Evolutionary conservation across 176 grass and related monocot species (phyloP).

Genomic region (Paspalum notatum): DNA sequence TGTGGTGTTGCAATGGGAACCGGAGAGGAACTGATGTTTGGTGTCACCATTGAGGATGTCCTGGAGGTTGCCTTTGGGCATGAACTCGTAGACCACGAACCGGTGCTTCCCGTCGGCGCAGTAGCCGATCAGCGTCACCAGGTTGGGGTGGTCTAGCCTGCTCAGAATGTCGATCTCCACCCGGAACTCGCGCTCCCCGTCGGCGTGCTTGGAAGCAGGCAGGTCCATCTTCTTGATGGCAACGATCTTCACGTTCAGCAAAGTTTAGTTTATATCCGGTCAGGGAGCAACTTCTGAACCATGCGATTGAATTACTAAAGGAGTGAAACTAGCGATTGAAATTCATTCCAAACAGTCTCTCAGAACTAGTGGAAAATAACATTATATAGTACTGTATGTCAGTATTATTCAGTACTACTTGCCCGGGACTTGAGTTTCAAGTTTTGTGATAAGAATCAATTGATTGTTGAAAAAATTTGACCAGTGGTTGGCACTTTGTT

Average conservation of each 20-base stretch:
- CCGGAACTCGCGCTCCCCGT: conserved; percentile 93
- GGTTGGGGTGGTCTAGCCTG: conserved; percentile 88
- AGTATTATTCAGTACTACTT: neutral
- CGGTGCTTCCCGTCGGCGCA: conserved; percentile 96
- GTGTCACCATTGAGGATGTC: conserved; percentile 70
- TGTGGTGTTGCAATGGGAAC: neutral
- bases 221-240: conserved; percentile 99
- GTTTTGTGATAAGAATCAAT: conserved; percentile 27
- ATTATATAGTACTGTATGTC: neutral
- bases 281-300: neutral
- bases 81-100: conserved; percentile 95
- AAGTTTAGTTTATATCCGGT: neutral
- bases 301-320: neutral
- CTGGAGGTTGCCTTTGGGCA: conserved; percentile 92
- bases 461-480: conserved; percentile 21
- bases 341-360: neutral
- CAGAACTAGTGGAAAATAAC: neutral
- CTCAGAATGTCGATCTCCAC: conserved; percentile 98
- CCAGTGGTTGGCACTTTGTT: conserved; percentile 45
- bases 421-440: conserved; percentile 4
- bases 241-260: conserved; percentile 57
- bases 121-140: conserved; percentile 90
- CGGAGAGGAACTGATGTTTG: neutral
- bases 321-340: neutral
- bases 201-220: conserved; percentile 62